Evolutionary conservation across 2,329 filamentous ascomycete species (phyloP).

Genomic region (Colletotrichum sidae): DNA sequence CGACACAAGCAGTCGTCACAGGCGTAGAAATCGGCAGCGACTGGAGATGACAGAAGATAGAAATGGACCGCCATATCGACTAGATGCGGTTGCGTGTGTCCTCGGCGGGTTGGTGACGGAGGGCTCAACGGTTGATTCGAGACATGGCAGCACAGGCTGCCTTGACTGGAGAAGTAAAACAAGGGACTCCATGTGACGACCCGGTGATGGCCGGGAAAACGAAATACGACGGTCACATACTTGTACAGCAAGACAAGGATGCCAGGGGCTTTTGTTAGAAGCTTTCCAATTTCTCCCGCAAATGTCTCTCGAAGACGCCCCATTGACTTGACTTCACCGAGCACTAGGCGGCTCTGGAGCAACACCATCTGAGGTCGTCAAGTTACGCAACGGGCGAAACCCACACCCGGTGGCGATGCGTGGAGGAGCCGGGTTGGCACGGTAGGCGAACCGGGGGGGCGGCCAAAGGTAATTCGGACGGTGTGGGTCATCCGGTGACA

Average conservation of each 20-base stretch:
- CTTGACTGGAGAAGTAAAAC: constrained; percentile 18
- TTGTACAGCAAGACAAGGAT: constrained; percentile 11
- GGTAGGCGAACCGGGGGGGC: background rate
- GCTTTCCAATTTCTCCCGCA: constrained; percentile 14
- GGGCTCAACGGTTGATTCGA: constrained; percentile 6
- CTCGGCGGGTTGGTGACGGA: constrained; percentile 1
- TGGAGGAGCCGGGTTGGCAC: constrained; percentile 9
- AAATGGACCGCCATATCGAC: no score
- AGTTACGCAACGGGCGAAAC: background rate
- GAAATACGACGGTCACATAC: constrained; percentile 31
- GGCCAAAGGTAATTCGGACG: constrained; percentile 7
- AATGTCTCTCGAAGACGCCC: constrained; percentile 4
- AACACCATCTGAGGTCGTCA: no score
- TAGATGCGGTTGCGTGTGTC: constrained; percentile 5
- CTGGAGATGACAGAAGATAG: no score
- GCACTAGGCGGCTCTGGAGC: background rate
- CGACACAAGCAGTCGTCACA: background rate
- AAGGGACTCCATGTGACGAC: constrained; percentile 17
- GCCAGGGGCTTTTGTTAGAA: constrained; percentile 5
- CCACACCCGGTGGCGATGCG: background rate
- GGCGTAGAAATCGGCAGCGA: background rate
- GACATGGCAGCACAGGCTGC: constrained; percentile 11
- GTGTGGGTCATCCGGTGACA: constrained; percentile 2
- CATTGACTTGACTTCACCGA: constrained; percentile 14
- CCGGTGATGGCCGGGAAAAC: constrained; percentile 14